Conservation (phyloP, 163 green algal genomes). For the Chlamydomonas reinhardtii region DNA sequence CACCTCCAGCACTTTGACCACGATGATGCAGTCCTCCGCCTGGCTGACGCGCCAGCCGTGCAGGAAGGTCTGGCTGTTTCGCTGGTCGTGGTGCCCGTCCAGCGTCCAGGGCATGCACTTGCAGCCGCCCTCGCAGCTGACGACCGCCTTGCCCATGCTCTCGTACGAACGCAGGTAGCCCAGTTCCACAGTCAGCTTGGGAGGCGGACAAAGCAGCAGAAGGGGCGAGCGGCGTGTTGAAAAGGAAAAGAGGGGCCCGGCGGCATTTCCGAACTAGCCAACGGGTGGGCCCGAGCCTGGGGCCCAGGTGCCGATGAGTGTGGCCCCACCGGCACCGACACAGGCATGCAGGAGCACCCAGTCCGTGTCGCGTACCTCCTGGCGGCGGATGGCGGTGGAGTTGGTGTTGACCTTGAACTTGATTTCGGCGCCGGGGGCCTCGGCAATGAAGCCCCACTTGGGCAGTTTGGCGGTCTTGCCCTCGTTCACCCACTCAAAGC, state of each 20-base stretch:
- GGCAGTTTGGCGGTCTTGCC: slow-evolving; percentile 24
- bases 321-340: too few species aligned
- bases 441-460: slow-evolving; percentile 32
- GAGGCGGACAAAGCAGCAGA: neutral
- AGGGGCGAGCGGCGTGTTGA: too few species aligned
- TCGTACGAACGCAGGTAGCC: slow-evolving; percentile 51
- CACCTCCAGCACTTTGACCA: slow-evolving; percentile 17
- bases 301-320: too few species aligned
- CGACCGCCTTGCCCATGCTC: slow-evolving; percentile 45
- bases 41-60: slow-evolving; percentile 39
- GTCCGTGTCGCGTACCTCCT: too few species aligned
- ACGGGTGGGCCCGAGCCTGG: too few species aligned
- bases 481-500: slow-evolving; percentile 39
- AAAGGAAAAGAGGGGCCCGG: too few species aligned
- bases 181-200: slow-evolving; percentile 50
- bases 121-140: slow-evolving; percentile 50
- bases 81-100: slow-evolving; percentile 40
- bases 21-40: slow-evolving; percentile 42
- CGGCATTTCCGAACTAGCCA: too few species aligned
- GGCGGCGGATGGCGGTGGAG: neutral
- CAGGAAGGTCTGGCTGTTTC: slow-evolving; percentile 49
- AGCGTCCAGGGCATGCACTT: slow-evolving; percentile 14
- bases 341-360: too few species aligned
- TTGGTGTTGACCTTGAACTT: slow-evolving; percentile 39
- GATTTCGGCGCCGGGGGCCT: neutral